Conservation (phyloP, 169 alveolate species). For the Eimeria tenella region DNA sequence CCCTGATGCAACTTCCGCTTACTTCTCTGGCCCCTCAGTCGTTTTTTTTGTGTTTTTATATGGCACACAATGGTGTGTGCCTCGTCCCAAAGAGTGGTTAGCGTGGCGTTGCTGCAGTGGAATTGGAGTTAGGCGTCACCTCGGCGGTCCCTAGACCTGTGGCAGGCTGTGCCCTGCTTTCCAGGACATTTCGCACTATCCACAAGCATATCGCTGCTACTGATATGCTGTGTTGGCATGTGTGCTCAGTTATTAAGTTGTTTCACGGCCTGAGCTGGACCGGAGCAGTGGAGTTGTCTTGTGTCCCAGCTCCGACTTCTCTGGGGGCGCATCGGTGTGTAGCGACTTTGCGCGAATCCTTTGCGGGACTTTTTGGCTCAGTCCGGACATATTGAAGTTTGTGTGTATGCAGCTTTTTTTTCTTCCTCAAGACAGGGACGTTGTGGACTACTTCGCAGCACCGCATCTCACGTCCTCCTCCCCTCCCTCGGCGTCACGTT, state of each 20-base stretch:
- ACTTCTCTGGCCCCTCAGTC: not conserved
- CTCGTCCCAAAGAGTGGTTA: not conserved
- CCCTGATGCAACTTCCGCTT: not conserved
- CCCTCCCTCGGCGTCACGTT: not conserved
- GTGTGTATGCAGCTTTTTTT: constrained; percentile 49
- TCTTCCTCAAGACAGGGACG: not conserved
- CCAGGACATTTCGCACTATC: not conserved
- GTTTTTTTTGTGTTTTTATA: not conserved
- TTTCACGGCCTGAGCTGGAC: not conserved
- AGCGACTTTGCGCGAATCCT: not conserved
- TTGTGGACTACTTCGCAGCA: not conserved
- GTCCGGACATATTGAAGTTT: not conserved
- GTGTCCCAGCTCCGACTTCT: not conserved
- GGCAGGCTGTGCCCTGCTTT: constrained; percentile 2
- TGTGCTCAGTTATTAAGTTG: not conserved
- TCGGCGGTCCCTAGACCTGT: not conserved
- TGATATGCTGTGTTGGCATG: not conserved
- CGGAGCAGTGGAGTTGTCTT: not conserved
- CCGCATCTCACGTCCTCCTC: not conserved
- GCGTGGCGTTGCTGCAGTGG: not conserved
- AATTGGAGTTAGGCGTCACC: not conserved
- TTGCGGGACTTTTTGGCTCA: not conserved
- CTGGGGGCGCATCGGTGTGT: not conserved
- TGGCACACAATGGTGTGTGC: not conserved
- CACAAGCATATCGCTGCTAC: not conserved